Conservation (phyloP, 2,329 filamentous ascomycete genomes). For the Clonostachys solani region DNA sequence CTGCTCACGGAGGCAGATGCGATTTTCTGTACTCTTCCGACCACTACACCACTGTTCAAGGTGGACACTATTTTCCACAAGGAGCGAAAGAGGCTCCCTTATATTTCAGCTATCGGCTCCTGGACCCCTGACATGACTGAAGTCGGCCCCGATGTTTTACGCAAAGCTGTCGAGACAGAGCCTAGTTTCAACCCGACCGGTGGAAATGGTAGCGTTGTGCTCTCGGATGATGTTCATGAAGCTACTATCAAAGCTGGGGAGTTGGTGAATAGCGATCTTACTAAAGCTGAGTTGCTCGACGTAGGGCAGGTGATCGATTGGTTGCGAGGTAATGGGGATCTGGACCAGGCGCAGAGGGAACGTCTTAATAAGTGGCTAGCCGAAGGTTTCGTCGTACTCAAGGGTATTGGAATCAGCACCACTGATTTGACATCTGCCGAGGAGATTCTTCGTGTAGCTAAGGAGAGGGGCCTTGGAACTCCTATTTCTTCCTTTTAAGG, state of each 20-base stretch:
- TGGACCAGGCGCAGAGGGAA: constrained; percentile 23
- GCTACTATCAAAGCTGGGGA: constrained; percentile 20
- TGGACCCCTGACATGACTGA: constrained; percentile 24
- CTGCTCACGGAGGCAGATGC: constrained; percentile 12
- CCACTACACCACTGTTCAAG: constrained; percentile 19
- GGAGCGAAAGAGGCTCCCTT: constrained; percentile 14
- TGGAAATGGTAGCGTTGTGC: not conserved
- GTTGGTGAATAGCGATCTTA: constrained; percentile 16
- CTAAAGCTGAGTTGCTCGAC: constrained; percentile 15
- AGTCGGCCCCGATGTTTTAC: constrained; percentile 19
- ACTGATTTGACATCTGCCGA: constrained; percentile 65
- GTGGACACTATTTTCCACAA: constrained; percentile 10
- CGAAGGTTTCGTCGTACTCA: constrained; percentile 63
- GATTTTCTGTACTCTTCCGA: constrained; percentile 23
- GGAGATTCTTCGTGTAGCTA: constrained; percentile 52
- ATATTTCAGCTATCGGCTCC: constrained; percentile 21
- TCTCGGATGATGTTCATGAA: constrained; percentile 2
- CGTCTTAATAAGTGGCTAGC: constrained; percentile 54
- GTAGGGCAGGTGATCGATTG: constrained; percentile 55
- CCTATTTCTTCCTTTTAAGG: not conserved
- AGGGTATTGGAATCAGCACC: constrained; percentile 63
- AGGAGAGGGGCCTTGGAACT: constrained; percentile 45
- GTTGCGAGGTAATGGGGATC: constrained; percentile 33
- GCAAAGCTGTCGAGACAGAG: constrained; percentile 9
- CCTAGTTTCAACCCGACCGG: not conserved